Evolutionary conservation across 1,284 basidiomycete species (phyloP), one percentile per base, ranked within the genome.

Genomic region (Tremellales sp.): DNA sequence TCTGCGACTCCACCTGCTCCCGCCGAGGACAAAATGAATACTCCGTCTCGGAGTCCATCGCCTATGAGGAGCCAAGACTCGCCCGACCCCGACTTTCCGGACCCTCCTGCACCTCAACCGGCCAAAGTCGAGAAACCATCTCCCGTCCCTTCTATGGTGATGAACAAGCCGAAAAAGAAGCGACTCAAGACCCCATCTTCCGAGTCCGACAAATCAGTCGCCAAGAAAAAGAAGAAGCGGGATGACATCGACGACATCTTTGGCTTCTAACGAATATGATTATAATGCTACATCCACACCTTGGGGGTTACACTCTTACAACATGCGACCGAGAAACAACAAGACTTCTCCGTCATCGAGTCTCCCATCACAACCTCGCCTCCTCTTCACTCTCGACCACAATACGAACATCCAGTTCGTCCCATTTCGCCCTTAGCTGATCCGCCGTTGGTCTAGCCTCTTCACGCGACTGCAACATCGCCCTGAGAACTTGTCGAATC

Each of bases 161-260:
- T 23, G 10, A 23, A 45, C 15, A 21, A 45, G 19, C 8, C 25
- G 42, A 43, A 43, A 19, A 48, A 48, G 46, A 25, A 42, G 36
- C 24, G 25, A 3, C 6, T n/a, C 15, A 23, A 13, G 12, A 27
- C 0, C 8, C 5, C 8, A 27, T 19, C 15, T 25, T 24, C 19
- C 7, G 43, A 40, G 42, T 29, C 29, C 4, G 33, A 17, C 10
- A 49, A 46, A 35, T 22, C 40, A 7, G 53, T 50, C 39, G 54
- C 49, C 45, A 61, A 52, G 33, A 52, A 49, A 44, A 55, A 57
- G 47, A 58, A 55, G 53, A 64, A 59, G 49, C 50, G 48, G 36
- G 59, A 65, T 45, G 61, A 52, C 2, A 62, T 68, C 55, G 68
- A 71, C 43, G 67, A 68, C 51, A 69, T 71, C 27, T 71, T 71